phyloP scores from a whole-genome alignment of 2,329 filamentous ascomycete genomes.

The Scolecobasidium constrictum region DNA sequence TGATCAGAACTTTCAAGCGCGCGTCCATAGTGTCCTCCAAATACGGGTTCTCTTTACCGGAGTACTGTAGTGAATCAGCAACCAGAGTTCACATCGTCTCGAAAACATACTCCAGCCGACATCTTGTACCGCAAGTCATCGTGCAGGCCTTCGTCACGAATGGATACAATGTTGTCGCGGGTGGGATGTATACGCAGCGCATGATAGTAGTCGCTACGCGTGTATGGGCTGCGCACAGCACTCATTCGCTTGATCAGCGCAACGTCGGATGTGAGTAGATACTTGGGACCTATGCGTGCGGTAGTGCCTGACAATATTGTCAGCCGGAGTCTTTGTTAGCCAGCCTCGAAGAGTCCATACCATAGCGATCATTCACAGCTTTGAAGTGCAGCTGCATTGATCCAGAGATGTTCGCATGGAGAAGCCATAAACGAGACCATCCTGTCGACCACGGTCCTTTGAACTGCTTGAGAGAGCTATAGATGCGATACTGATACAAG shows the following conservation, averaged over 20 bases:
- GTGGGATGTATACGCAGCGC: constrained; percentile 8
- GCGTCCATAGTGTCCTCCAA: constrained; percentile 27
- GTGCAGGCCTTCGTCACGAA: constrained; percentile 6
- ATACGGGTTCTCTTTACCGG: constrained; percentile 27
- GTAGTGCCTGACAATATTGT: too few relatives aligned
- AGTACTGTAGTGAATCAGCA: too few relatives aligned
- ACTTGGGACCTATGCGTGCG: constrained; percentile 12
- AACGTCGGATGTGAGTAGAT: constrained; percentile 8
- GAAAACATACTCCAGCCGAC: too few relatives aligned
- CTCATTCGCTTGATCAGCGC: constrained; percentile 9
- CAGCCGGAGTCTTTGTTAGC: too few relatives aligned
- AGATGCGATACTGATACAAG: constrained; percentile 1
- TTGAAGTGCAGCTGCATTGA: constrained; percentile 27
- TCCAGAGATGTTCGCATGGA: constrained; percentile 24
- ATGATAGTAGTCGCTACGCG: constrained; percentile 2
- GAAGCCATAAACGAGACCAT: constrained; percentile 28
- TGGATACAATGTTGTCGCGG: constrained; percentile 7
- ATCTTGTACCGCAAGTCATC: constrained; percentile 9
- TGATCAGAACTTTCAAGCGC: constrained; percentile 21
- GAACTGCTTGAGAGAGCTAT: constrained; percentile 6
- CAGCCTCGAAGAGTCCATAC: constrained; percentile 25
- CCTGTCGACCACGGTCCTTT: constrained; percentile 25
- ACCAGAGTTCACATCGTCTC: constrained; percentile 15
- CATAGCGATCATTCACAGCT: constrained; percentile 25
- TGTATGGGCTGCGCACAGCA: constrained; percentile 4